Conservation (phyloP, 2,329 filamentous ascomycete species). For the Aureobasidium sp. region DNA sequence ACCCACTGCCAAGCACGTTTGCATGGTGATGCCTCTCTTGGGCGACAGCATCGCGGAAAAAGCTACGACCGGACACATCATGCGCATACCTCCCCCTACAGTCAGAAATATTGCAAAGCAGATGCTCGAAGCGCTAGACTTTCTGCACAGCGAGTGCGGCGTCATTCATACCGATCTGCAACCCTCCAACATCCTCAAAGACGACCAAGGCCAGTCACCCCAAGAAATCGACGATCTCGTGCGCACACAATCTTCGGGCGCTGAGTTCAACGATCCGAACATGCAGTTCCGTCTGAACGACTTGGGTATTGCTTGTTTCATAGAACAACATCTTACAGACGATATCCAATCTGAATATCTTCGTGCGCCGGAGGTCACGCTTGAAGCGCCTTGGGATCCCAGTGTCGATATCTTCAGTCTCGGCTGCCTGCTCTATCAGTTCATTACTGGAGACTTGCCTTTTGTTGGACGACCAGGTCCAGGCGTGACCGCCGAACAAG, state of each 20-base stretch:
- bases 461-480: slow-evolving; percentile 16
- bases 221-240: slow-evolving; percentile 9
- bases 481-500: slow-evolving; percentile 16
- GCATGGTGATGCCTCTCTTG: slow-evolving; percentile 16
- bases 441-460: slow-evolving; percentile 18
- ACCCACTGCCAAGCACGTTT: slow-evolving; percentile 18
- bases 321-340: slow-evolving; percentile 19
- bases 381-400: slow-evolving; percentile 22
- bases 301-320: slow-evolving; percentile 22
- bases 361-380: slow-evolving; percentile 25
- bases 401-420: slow-evolving; percentile 25
- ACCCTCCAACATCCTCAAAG: slow-evolving; percentile 22
- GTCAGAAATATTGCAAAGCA: slow-evolving; percentile 18
- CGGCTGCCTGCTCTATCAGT: slow-evolving; percentile 19
- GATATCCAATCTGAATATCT: slow-evolving; percentile 22
- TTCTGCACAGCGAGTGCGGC: slow-evolving; percentile 16
- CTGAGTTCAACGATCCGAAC: slow-evolving; percentile 5
- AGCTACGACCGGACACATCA: neutral
- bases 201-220: slow-evolving; percentile 13
- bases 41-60: slow-evolving; percentile 15
- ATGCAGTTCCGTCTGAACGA: slow-evolving; percentile 22
- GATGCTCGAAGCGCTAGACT: slow-evolving; percentile 17
- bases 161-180: slow-evolving; percentile 22
- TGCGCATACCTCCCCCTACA: neutral
- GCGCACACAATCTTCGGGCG: slow-evolving; percentile 9